Evolutionary conservation across 2,329 filamentous ascomycete genomes (phyloP).

Genomic region (Drechslerella dactyloides): DNA sequence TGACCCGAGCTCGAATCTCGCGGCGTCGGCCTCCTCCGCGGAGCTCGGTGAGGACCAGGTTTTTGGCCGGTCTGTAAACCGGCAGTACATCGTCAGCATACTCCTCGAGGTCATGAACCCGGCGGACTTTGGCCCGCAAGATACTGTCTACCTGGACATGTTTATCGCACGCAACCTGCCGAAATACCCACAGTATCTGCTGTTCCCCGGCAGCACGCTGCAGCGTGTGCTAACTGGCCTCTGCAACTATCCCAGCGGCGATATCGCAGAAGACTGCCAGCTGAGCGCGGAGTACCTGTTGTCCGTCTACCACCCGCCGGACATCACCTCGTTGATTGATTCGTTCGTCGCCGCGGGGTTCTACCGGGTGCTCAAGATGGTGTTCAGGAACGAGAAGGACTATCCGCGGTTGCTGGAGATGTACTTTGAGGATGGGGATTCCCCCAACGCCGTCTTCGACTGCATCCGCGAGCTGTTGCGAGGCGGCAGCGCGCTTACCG

Average conservation of each 20-base stretch:
- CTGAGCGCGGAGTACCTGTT: constrained; percentile 95
- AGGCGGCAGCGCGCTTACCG: constrained; percentile 67
- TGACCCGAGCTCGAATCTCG: constrained; percentile 56
- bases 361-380: constrained; percentile 87
- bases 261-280: constrained; percentile 90
- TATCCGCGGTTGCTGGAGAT: constrained; percentile 78
- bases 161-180: constrained; percentile 94
- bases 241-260: constrained; percentile 79
- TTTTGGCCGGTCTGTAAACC: constrained; percentile 75
- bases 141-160: constrained; percentile 97
- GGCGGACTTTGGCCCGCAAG: constrained; percentile 74
- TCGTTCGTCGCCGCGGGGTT: constrained; percentile 81
- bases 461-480: constrained; percentile 78
- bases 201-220: constrained; percentile 84
- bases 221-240: constrained; percentile 80
- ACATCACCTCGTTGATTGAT: constrained; percentile 76
- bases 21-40: constrained; percentile 52
- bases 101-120: constrained; percentile 87
- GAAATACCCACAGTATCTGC: constrained; percentile 94
- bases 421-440: constrained; percentile 83
- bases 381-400: constrained; percentile 79
- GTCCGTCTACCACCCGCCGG: constrained; percentile 88
- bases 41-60: constrained; percentile 67
- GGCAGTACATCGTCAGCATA: constrained; percentile 91
- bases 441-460: constrained; percentile 76